phyloP scores from a whole-genome alignment of 2,329 filamentous ascomycete genomes.

The Graphilbum ipis-grandicollis region DNA sequence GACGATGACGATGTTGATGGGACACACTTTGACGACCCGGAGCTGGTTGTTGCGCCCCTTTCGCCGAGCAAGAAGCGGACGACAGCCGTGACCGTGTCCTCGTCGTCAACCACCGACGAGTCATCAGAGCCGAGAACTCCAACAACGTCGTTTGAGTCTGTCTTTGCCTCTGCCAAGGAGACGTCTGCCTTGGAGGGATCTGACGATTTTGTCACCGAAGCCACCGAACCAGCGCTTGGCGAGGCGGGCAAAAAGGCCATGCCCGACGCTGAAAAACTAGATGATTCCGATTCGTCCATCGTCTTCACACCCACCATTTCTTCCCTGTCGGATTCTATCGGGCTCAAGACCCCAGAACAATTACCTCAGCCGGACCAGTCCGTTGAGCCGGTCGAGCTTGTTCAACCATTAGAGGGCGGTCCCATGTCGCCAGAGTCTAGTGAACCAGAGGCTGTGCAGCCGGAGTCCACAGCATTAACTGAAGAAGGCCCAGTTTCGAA shows the following conservation, averaged over 20 bases:
- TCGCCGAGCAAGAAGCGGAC: conserved; percentile 29
- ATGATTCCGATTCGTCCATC: conserved; percentile 13
- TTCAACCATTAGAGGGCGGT: no score
- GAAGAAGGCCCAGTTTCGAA: no score
- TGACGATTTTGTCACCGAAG: conserved; percentile 9
- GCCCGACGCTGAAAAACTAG: conserved; percentile 8
- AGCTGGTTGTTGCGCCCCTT: conserved; percentile 38
- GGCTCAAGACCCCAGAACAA: background rate
- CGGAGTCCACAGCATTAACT: no score
- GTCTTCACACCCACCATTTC: conserved; percentile 12
- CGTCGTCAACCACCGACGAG: no score
- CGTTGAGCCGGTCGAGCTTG: background rate
- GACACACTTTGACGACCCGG: conserved; percentile 34
- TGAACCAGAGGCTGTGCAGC: background rate
- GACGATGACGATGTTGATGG: conserved; percentile 12
- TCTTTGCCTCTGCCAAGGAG: conserved; percentile 2
- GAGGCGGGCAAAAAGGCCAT: conserved; percentile 6
- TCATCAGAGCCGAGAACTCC: background rate
- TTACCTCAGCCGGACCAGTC: background rate
- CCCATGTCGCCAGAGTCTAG: no score
- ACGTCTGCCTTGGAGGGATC: conserved; percentile 8
- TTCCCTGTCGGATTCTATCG: conserved; percentile 6
- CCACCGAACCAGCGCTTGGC: conserved; percentile 8
- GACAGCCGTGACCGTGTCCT: background rate
- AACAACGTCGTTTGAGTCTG: background rate